Evolutionary conservation across 495 filamentous ascomycete genomes (phyloP).

Genomic region (Hapsidospora chrysogenum): DNA sequence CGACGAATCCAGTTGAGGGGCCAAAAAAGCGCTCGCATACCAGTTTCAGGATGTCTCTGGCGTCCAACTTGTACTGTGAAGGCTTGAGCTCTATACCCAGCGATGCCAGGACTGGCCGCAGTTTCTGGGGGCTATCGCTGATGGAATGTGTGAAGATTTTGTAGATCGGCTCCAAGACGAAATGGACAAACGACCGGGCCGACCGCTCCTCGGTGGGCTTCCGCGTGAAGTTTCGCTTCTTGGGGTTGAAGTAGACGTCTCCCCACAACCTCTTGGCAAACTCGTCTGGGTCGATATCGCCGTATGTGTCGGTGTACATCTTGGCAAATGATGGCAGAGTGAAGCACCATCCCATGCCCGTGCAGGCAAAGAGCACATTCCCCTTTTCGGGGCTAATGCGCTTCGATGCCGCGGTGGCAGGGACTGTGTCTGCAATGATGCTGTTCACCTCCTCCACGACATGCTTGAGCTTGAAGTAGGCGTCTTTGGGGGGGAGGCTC

Average conservation of each 20-base stretch:
- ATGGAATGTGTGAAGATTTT: constrained; percentile 95
- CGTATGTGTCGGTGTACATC: constrained; percentile 87
- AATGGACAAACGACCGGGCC: constrained; percentile 82
- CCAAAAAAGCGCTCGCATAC: constrained; percentile 96
- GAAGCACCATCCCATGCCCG: constrained; percentile 90
- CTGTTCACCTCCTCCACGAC: constrained; percentile 97
- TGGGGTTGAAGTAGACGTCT: constrained; percentile 90
- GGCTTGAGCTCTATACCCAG: constrained; percentile 80
- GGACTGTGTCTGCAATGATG: constrained; percentile 72
- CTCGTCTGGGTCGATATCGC: constrained; percentile 59
- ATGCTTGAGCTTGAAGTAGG: constrained; percentile 97
- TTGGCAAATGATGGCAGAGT: constrained; percentile 83
- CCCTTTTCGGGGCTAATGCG: constrained; percentile 91
- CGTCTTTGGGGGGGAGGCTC: constrained; percentile 85
- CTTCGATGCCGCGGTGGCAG: constrained; percentile 62
- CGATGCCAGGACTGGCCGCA: constrained; percentile 62
- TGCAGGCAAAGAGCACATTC: constrained; percentile 89
- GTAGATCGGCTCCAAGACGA: constrained; percentile 91
- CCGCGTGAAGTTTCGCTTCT: constrained; percentile 74
- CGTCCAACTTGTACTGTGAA: constrained; percentile 76
- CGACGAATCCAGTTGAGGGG: constrained; percentile 75
- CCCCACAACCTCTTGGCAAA: constrained; percentile 82
- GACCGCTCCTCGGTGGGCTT: constrained; percentile 68
- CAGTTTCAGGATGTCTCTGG: constrained; percentile 70
- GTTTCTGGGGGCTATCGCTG: constrained; percentile 72